Conservation (phyloP, 2,329 filamentous ascomycete genomes). For the Aspergillus pseudoviridinutans region DNA sequence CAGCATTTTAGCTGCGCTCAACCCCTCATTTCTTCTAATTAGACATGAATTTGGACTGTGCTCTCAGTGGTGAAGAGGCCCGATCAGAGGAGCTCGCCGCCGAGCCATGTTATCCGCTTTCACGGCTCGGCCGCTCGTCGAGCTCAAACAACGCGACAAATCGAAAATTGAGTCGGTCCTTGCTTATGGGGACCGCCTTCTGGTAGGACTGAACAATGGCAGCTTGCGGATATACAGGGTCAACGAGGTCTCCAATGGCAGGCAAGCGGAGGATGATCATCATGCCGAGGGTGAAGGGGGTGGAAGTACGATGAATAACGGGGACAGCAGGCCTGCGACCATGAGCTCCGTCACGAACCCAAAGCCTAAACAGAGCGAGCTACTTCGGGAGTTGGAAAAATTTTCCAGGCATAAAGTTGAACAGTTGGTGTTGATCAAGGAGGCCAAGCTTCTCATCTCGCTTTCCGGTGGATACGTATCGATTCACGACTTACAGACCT, state of each 20-base stretch:
- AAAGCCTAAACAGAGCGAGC: constrained; percentile 63
- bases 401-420: constrained; percentile 89
- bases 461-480: constrained; percentile 86
- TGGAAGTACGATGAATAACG: constrained; percentile 12
- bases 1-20: constrained; percentile 10
- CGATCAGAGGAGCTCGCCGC: constrained; percentile 11
- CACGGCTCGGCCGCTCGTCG: constrained; percentile 90
- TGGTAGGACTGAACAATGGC: constrained; percentile 89
- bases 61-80: constrained; percentile 13
- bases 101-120: constrained; percentile 87
- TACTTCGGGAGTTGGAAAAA: constrained; percentile 87
- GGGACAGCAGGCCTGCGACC: constrained; percentile 5
- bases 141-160: constrained; percentile 93
- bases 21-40: constrained; percentile 1
- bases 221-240: constrained; percentile 85
- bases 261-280: constrained; percentile 34
- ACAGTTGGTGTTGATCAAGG: constrained; percentile 92
- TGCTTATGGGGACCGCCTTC: constrained; percentile 84
- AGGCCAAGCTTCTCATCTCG: constrained; percentile 85
- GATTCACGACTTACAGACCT: constrained; percentile 83
- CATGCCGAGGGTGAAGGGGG: constrained; percentile 10
- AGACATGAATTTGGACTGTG: constrained; percentile 16
- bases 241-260: constrained; percentile 57
- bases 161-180: constrained; percentile 95
- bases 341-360: constrained; percentile 6